Conservation (phyloP, 495 filamentous ascomycete genomes). For the Astrocystis sublimbata region DNA sequence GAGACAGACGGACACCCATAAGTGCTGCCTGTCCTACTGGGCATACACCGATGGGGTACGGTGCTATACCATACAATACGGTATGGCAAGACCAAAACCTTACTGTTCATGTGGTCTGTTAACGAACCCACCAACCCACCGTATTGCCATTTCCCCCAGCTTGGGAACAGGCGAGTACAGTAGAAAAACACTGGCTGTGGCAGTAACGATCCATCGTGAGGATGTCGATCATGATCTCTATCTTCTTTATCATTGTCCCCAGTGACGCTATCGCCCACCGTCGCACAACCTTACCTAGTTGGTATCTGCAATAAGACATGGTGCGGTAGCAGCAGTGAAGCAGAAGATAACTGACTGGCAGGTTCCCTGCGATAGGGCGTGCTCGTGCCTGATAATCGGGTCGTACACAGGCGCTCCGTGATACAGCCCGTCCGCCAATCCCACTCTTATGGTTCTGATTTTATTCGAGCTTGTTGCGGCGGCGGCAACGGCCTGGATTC, state of each 20-base stretch:
- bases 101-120: no score
- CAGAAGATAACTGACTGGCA: neutral
- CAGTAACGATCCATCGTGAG: neutral
- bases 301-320: neutral
- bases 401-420: neutral
- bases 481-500: slow-evolving; percentile 14
- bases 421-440: slow-evolving; percentile 2
- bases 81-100: no score
- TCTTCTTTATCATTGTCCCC: neutral
- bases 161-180: neutral
- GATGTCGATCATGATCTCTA: no score
- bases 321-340: neutral
- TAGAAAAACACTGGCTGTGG: neutral
- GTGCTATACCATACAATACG: no score
- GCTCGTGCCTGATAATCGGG: slow-evolving; percentile 4
- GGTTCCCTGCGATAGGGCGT: slow-evolving; percentile 1
- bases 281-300: neutral
- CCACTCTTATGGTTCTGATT: slow-evolving; percentile 2
- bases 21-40: no score
- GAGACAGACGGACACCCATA: no score
- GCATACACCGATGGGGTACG: no score
- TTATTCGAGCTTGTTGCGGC: slow-evolving; percentile 1
- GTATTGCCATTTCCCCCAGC: no score
- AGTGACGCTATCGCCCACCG: neutral
- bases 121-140: no score